Conservation (phyloP, 352 stramenopile genomes). For the Phytopythium sindhum region DNA sequence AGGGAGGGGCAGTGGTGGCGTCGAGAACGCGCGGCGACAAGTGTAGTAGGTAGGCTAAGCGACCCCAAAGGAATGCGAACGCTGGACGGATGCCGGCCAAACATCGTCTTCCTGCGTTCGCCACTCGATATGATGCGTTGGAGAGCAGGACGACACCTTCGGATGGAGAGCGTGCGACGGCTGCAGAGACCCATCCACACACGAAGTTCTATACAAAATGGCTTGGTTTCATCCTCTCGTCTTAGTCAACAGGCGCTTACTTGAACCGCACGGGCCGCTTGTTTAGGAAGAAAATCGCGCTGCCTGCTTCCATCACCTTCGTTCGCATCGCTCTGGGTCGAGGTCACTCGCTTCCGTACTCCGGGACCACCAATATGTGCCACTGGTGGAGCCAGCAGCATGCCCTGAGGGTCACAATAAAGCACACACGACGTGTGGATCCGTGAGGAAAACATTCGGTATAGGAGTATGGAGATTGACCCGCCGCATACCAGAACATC, state of each 20-base stretch:
- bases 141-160: too few species aligned
- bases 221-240: background rate
- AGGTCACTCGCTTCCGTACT: slow-evolving; percentile 57
- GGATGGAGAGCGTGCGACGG: too few species aligned
- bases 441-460: background rate
- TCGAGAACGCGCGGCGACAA: background rate
- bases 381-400: slow-evolving; percentile 90
- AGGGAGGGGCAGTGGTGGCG: background rate
- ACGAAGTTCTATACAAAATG: slow-evolving; percentile 1
- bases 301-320: too few species aligned
- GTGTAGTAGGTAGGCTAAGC: background rate
- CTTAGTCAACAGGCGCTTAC: background rate
- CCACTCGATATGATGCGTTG: too few species aligned
- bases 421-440: slow-evolving; percentile 24
- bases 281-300: background rate
- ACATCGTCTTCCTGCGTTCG: too few species aligned
- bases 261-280: background rate
- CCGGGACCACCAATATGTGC: slow-evolving; percentile 85
- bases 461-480: background rate
- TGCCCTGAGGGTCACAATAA: slow-evolving; percentile 47
- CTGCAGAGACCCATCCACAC: too few species aligned
- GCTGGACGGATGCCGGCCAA: background rate
- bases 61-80: too few species aligned
- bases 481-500: slow-evolving; percentile 77
- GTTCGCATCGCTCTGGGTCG: background rate